Evolutionary conservation across 495 filamentous ascomycete genomes (phyloP), one percentile per base, ranked within the genome.

Genomic region (Paragyromitra xinjiangensis): DNA sequence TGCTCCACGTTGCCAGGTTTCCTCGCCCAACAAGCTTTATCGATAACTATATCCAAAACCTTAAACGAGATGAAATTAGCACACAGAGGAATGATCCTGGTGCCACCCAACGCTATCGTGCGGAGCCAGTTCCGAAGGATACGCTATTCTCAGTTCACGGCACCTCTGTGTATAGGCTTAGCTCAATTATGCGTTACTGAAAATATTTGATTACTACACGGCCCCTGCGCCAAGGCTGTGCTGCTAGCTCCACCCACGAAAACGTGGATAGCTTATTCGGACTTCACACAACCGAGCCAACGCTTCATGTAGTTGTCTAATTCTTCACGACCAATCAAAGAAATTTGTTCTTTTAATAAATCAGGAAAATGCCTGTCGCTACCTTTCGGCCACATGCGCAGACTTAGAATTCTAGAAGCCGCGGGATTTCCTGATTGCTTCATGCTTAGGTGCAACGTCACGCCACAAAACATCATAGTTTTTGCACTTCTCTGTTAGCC

Each of bases 221-320:
- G 44, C 48, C 50, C 51, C 48, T 58, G 51, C 51, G 65, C 51
- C 65, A 69, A 58, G 65, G 65, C 65, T 69, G 51, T 69, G 65
- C 65, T 56, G 48, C 39, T 53, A 56, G 56, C 29, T 59, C 65
- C 29, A 34, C 48, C 65, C 50, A 44, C 37, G 19, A 44, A 56
- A 56, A 68, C 64, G 64, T 69, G 66, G 50, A 58, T 69, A 69
- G 67, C 39, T 69, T 69, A 69, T 69, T 69, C 67, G 55, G 59
- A 69, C 67, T 56, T 69, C 67, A 69, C 67, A 44, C 56, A 59
- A 16, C 14, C 56, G 12, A 37, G 29, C 19, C 19, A 48, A 12
- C 0, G 8, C 22, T 26, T 26, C 19, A 12, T 37, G 6, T 61
- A 39, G 29, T 34, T 34, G 29, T 34, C 29, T 34, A 34, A 34